Percentiles rank a stretch among this genome's conserved stretches.
Conservation (phyloP, 176 grass and related monocot species). For the Pharus latifolius region DNA sequence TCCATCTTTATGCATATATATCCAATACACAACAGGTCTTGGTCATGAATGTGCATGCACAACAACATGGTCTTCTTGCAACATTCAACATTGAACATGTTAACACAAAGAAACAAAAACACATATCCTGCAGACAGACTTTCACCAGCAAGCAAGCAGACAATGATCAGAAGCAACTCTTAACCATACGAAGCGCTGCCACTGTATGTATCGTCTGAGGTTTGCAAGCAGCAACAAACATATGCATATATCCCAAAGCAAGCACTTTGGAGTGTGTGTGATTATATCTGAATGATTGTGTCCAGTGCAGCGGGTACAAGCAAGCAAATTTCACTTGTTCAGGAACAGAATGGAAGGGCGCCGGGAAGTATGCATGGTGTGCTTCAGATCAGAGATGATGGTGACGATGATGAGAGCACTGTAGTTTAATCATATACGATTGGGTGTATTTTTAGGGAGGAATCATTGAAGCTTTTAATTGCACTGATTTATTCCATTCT, state of each 20-base stretch:
- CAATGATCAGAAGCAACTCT: too few species aligned
- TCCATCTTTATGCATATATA: not conserved
- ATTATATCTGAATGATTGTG: slow-evolving; percentile 39
- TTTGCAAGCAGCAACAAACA: not conserved
- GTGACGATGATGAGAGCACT: not conserved
- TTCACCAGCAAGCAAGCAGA: too few species aligned
- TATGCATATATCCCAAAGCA: not conserved
- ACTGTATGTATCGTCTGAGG: too few species aligned
- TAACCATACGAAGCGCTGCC: too few species aligned
- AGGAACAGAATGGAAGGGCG: not conserved
- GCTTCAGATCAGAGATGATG: not conserved
- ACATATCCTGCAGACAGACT: not conserved
- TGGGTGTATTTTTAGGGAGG: not conserved
- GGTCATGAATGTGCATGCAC: too few species aligned
- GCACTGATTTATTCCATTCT: too few species aligned
- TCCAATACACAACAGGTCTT: too few species aligned
- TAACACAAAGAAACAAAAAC: not conserved
- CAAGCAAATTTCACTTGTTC: not conserved
- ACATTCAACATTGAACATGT: not conserved
- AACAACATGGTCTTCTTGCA: too few species aligned
- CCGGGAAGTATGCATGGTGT: not conserved
- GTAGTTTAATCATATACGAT: not conserved
- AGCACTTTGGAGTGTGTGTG: too few species aligned
- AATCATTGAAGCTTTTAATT: too few species aligned
- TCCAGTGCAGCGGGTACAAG: slow-evolving; percentile 2